These are phyloP conservation scores for Trifolium repens DNA, from an alignment of 306 rosid genomes.

Conservation along the genomic window DNA sequence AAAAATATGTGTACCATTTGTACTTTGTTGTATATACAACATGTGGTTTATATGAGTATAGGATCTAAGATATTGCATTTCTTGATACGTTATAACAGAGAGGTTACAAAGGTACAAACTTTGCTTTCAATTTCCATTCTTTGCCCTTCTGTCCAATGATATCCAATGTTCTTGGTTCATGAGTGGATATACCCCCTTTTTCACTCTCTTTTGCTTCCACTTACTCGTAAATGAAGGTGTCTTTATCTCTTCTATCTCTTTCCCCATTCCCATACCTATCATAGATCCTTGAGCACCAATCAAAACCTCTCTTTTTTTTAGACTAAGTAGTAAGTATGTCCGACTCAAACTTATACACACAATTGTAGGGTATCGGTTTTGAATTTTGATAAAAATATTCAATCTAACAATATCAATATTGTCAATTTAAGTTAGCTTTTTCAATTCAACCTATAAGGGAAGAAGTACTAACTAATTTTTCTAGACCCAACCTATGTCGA, in stretches of 20 bases:
- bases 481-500: too few relatives aligned
- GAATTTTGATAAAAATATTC: too few relatives aligned
- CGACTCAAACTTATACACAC: too few relatives aligned
- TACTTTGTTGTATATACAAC: neutral
- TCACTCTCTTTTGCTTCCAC: constrained; percentile 46
- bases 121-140: constrained; percentile 28
- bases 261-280: constrained; percentile 47
- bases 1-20: neutral
- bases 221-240: constrained; percentile 56
- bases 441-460: too few relatives aligned
- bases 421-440: too few relatives aligned
- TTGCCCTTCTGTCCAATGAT: constrained; percentile 34
- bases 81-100: constrained; percentile 29
- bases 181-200: constrained; percentile 46
- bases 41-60: constrained; percentile 35
- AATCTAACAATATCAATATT: too few relatives aligned
- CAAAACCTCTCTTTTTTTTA: constrained; percentile 34
- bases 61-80: constrained; percentile 37
- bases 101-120: constrained; percentile 37
- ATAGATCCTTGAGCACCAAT: constrained; percentile 57
- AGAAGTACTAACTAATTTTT: too few relatives aligned
- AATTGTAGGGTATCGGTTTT: too few relatives aligned
- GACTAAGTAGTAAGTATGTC: too few relatives aligned
- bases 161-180: constrained; percentile 35
- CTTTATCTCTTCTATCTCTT: constrained; percentile 57